A percentile compares a stretch with the other conserved stretches of the same genome.
Conservation (phyloP, 352 stramenopile genomes). For the Phytophthora lateralis region DNA sequence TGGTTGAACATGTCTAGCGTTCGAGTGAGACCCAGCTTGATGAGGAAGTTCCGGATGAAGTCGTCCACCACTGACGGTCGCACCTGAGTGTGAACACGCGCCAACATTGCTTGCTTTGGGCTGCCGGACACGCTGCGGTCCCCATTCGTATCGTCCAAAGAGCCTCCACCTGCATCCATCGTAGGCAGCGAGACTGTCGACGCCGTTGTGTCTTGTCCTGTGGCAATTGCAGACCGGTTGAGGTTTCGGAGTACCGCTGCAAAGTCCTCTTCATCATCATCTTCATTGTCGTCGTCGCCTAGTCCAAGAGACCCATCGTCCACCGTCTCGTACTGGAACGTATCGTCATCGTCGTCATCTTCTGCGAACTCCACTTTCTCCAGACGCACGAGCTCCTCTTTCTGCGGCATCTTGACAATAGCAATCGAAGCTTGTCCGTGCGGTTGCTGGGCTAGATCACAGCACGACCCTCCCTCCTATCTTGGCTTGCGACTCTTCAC, state of each 20-base stretch:
- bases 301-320: conserved; percentile 60
- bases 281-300: conserved; percentile 65
- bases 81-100: conserved; percentile 64
- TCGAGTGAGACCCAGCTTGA: conserved; percentile 90
- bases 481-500: conserved; percentile 28
- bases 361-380: conserved; percentile 88
- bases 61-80: conserved; percentile 92
- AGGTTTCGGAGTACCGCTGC: conserved; percentile 81
- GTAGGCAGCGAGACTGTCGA: conserved; percentile 10
- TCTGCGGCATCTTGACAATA: conserved; percentile 33
- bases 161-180: conserved; percentile 6
- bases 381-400: conserved; percentile 85
- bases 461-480: conserved; percentile 13
- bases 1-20: conserved; percentile 96
- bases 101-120: conserved; percentile 29
- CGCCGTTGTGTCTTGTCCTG: conserved; percentile 25
- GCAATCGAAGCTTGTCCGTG: not conserved
- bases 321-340: conserved; percentile 83
- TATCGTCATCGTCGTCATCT: conserved; percentile 85
- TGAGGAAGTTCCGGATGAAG: conserved; percentile 96
- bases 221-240: conserved; percentile 57
- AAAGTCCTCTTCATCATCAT: conserved; percentile 91
- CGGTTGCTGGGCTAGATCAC: not conserved
- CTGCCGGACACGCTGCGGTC: conserved; percentile 29
- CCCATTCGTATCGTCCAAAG: conserved; percentile 17